Conservation (phyloP, 2,329 filamentous ascomycete genomes). For the Phaeosphaeria sp. region DNA sequence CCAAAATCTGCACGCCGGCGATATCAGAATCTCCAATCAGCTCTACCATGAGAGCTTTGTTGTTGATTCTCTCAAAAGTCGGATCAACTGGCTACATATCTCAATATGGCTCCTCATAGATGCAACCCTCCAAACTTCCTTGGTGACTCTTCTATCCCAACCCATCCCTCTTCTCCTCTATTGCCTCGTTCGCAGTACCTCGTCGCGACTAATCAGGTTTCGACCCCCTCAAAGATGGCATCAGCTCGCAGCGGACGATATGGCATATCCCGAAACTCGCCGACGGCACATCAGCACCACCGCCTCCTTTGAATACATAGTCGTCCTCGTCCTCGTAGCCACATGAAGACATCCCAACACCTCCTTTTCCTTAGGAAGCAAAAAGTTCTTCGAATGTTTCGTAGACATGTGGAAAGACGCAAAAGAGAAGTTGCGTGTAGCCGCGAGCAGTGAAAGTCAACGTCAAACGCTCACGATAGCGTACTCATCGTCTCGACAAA, state of each 20-base stretch:
- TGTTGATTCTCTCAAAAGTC: constrained; percentile 1
- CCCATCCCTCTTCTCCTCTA: constrained; percentile 9
- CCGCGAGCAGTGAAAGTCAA: constrained; percentile 2
- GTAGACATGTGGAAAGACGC: constrained; percentile 16
- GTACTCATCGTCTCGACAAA: not conserved
- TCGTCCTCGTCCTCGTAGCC: constrained; percentile 15
- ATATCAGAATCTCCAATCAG: no score
- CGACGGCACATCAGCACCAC: not conserved
- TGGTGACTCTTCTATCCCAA: constrained; percentile 7
- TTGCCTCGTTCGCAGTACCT: constrained; percentile 10
- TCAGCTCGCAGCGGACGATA: constrained; percentile 6
- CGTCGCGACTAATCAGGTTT: not conserved
- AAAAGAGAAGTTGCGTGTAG: no score
- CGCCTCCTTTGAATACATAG: constrained; percentile 2
- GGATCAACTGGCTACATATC: constrained; percentile 9
- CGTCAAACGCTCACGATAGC: not conserved
- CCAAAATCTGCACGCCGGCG: no score
- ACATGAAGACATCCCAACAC: constrained; percentile 14
- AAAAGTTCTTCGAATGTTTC: constrained; percentile 8
- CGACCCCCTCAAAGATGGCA: constrained; percentile 7
- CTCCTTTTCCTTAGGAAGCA: constrained; percentile 9
- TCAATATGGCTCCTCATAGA: constrained; percentile 18
- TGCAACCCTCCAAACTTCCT: constrained; percentile 7
- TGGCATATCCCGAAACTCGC: constrained; percentile 8
- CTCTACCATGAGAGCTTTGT: not conserved